Evolutionary conservation across 106 monocot genomes (phyloP).

Genomic region (Platanthera guangdongensis): DNA sequence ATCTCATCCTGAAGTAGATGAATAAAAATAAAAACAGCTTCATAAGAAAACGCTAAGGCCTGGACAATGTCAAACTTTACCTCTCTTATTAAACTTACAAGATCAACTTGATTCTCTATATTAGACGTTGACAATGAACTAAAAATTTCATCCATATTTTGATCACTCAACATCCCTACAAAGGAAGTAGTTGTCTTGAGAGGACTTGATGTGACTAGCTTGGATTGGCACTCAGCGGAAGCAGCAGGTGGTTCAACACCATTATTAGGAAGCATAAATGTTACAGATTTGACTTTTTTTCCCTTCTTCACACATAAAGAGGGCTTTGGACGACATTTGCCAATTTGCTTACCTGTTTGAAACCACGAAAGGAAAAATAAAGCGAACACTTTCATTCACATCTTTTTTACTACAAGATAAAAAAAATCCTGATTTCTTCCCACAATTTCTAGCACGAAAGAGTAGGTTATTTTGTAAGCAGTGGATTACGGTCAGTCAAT

Average conservation of each 20-base stretch:
- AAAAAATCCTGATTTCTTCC: not conserved
- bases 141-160: not conserved
- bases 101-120: not conserved
- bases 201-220: not conserved
- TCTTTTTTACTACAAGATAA: not conserved
- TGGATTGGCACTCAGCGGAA: not conserved
- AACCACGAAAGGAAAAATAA: not conserved
- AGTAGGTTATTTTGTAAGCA: too few relatives aligned
- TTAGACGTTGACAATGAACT: not conserved
- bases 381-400: not conserved
- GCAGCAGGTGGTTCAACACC: not conserved
- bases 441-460: too few relatives aligned
- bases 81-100: not conserved
- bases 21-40: too few relatives aligned
- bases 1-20: not conserved
- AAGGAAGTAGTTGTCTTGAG: not conserved
- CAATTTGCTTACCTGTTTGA: not conserved
- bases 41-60: too few relatives aligned
- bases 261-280: not conserved
- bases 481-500: too few relatives aligned
- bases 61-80: not conserved
- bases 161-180: not conserved
- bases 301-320: not conserved
- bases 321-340: not conserved
- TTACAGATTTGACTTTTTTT: not conserved